phyloP scores from a whole-genome alignment of 116 monocot species.

The Iris pallida region DNA sequence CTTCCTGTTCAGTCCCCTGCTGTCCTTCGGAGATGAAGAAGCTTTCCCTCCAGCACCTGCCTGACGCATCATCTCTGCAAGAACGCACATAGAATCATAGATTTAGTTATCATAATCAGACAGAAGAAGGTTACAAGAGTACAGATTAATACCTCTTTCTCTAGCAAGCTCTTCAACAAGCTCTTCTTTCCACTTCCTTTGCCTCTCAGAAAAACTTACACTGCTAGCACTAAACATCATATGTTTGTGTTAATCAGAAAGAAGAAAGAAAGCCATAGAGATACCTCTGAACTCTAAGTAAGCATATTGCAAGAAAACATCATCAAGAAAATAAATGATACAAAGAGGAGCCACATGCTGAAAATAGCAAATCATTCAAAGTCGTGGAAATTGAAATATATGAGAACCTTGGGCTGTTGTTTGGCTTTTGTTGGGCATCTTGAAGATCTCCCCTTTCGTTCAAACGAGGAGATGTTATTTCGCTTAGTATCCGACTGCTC shows the following conservation, averaged over 20 bases:
- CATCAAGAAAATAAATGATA: no score
- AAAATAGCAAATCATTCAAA: no score
- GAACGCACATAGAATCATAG: background rate
- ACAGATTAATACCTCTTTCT: conserved; percentile 28
- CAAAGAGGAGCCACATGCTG: no score
- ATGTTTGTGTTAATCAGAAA: no score
- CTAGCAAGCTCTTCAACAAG: conserved; percentile 56
- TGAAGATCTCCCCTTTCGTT: conserved; percentile 43
- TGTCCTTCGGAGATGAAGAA: conserved; percentile 41
- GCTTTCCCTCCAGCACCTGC: conserved; percentile 32
- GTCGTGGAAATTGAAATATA: no score
- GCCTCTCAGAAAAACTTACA: conserved; percentile 30
- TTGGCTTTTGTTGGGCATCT: conserved; percentile 30
- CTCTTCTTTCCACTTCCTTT: conserved; percentile 83
- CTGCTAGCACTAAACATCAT: conserved; percentile 11
- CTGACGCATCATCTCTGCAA: conserved; percentile 56
- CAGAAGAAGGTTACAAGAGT: background rate
- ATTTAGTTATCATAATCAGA: background rate
- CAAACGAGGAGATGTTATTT: conserved; percentile 53
- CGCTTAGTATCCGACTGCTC: conserved; percentile 31
- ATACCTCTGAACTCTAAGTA: background rate
- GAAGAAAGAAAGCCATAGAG: background rate
- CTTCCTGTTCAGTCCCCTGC: conserved; percentile 24
- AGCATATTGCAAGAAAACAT: no score
- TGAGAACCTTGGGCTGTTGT: conserved; percentile 36